phyloP scores from a whole-genome alignment of 805 yeast genomes.

The Lipomyces spencermartinsiae region DNA sequence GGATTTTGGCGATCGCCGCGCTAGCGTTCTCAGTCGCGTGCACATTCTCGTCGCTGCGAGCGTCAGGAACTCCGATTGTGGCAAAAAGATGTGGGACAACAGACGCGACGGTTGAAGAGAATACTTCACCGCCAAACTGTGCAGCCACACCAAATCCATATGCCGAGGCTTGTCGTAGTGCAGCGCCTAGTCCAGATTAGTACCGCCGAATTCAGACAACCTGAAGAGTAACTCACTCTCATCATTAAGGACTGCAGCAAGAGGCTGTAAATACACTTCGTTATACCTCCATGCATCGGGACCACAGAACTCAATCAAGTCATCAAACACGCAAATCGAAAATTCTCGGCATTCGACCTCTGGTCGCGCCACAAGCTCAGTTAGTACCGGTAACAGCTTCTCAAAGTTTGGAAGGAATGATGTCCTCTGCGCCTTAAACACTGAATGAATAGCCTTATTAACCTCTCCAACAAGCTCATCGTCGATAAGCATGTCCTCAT shows the following conservation, averaged over 20 bases:
- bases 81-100: slow-evolving; percentile 78
- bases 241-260: slow-evolving; percentile 64
- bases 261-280: slow-evolving; percentile 65
- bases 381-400: slow-evolving; percentile 64
- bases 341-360: slow-evolving; percentile 73
- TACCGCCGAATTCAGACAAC: background rate
- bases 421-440: slow-evolving; percentile 67
- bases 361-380: slow-evolving; percentile 66
- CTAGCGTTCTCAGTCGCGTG: slow-evolving; percentile 87
- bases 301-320: slow-evolving; percentile 81
- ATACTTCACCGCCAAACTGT: slow-evolving; percentile 71
- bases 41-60: slow-evolving; percentile 82
- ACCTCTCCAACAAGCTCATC: slow-evolving; percentile 89
- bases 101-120: slow-evolving; percentile 66
- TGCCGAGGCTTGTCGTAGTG: slow-evolving; percentile 86
- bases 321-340: slow-evolving; percentile 81
- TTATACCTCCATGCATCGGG: slow-evolving; percentile 66
- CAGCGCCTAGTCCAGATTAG: slow-evolving; percentile 45
- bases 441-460: slow-evolving; percentile 71
- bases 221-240: slow-evolving; percentile 35
- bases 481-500: slow-evolving; percentile 83
- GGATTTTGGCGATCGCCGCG: slow-evolving; percentile 81
- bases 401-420: slow-evolving; percentile 71
- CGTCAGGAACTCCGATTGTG: slow-evolving; percentile 76
- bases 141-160: slow-evolving; percentile 87